Evolutionary conservation across 148 eudicot species (phyloP), one percentile per base, ranked within the genome.

Genomic region (Rhododendron williamsianum): DNA sequence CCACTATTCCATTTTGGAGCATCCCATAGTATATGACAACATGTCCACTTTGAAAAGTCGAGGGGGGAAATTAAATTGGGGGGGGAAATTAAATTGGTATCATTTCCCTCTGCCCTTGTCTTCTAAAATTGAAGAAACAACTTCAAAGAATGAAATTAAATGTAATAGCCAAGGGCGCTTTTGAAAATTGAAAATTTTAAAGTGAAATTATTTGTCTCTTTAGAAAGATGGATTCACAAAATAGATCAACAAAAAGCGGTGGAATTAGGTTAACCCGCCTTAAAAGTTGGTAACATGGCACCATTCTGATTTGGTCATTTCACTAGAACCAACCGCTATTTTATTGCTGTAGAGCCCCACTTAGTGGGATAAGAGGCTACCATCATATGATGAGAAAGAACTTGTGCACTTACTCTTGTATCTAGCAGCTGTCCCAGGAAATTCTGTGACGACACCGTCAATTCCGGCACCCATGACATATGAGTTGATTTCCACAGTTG

Each of bases 381-480:
- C 36, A 48, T 27, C 81, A 12, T 48, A 78, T 43, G 58, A 13
- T 52, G 82, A 51, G 65, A 81, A 48, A 71, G 4, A 54, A 60
- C 77, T 77, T 9, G 16, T 48, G 43, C 71, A 81, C 99, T 94
- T 90, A 97, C 99, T 95, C 91, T 82, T 93, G 93, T 94, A 97
- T 85, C 84, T 81, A 83, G 81, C 91, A 46, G 95, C 98, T 27
- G 98, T 91, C 81, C 86, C 85, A 6, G 99, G 99, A 83, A 88
- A 95, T 49, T 94, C 99, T 4, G 99, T 92, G 41, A 97, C 83
- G 63, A 97, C 69, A 35, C 98, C 99, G 84, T 95, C 89, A 48
- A 94, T 81, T 41, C 83, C 91, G 58, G 92, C 86, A 46, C 76
- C 91, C 81, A 36, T 15, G 36, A 89, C 90, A 85, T 11, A 90